Conservation (phyloP, 1,284 basidiomycete species). For the Malassezia equina region DNA sequence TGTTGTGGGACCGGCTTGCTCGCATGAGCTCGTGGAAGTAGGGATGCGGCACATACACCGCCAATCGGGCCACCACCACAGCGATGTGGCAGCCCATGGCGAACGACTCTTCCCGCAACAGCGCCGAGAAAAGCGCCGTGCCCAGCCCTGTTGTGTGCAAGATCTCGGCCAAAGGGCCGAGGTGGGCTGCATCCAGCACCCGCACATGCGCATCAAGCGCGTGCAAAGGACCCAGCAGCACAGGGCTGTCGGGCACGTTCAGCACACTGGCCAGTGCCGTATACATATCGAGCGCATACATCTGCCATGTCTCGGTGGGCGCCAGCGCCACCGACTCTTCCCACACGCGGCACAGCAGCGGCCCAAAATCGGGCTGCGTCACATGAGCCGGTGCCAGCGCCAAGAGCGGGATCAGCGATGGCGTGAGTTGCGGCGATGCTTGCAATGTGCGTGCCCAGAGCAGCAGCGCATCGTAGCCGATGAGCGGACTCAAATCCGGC, state of each 20-base stretch:
- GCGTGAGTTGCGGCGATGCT: constrained; percentile 31
- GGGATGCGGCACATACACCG: constrained; percentile 19
- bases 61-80: constrained; percentile 18
- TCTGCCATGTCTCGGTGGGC: constrained; percentile 29
- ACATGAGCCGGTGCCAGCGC: constrained; percentile 26
- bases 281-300: constrained; percentile 28
- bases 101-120: constrained; percentile 34
- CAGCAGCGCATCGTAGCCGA: constrained; percentile 42
- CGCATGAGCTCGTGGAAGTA: constrained; percentile 29
- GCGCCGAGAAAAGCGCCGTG: constrained; percentile 25
- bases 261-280: constrained; percentile 26
- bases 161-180: constrained; percentile 10
- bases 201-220: constrained; percentile 34
- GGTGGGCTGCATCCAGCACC: constrained; percentile 14
- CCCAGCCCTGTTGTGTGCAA: constrained; percentile 27
- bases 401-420: constrained; percentile 32
- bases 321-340: constrained; percentile 36
- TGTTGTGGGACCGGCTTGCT: neutral
- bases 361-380: constrained; percentile 34
- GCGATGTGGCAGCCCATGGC: neutral
- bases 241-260: constrained; percentile 29
- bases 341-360: constrained; percentile 36
- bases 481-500: constrained; percentile 24
- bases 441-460: constrained; percentile 39
- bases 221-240: constrained; percentile 32